phyloP scores from a whole-genome alignment of 2,329 filamentous ascomycete species.

The Stagonosporopsis cucurbitacearum region DNA sequence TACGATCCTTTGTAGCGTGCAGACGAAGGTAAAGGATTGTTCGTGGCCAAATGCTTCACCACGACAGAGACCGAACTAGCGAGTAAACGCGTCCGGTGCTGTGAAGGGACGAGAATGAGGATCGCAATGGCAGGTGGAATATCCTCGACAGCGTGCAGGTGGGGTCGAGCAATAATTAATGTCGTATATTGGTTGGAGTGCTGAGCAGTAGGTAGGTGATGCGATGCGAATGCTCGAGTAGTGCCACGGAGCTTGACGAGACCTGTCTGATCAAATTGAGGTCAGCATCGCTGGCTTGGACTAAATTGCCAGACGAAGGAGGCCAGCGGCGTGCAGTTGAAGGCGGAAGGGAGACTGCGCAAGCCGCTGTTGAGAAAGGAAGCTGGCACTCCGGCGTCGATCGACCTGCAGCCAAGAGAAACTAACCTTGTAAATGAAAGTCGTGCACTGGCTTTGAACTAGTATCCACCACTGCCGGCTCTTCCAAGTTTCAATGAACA shows the following conservation, averaged over 20 bases:
- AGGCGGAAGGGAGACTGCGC: slow-evolving; percentile 12
- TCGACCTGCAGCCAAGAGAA: slow-evolving; percentile 20
- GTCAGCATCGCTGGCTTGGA: slow-evolving; percentile 32
- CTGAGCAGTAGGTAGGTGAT: slow-evolving; percentile 1
- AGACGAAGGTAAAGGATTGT: slow-evolving; percentile 15
- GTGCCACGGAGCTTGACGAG: neutral
- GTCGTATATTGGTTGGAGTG: slow-evolving; percentile 19
- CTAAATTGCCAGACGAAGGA: slow-evolving; percentile 20
- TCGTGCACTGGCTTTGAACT: slow-evolving; percentile 15
- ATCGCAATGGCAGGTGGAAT: neutral
- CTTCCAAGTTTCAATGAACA: slow-evolving; percentile 4
- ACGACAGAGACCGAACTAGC: slow-evolving; percentile 23
- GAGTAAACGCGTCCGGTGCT: slow-evolving; percentile 33
- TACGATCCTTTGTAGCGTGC: slow-evolving; percentile 1
- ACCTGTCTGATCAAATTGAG: slow-evolving; percentile 23
- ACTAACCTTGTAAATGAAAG: slow-evolving; percentile 20
- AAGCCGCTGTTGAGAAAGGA: slow-evolving; percentile 32
- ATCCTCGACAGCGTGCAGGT: slow-evolving; percentile 7
- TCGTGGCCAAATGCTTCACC: slow-evolving; percentile 15
- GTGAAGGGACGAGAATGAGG: slow-evolving; percentile 15
- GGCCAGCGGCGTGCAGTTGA: slow-evolving; percentile 21
- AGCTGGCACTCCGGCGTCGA: slow-evolving; percentile 24
- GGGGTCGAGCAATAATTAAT: slow-evolving; percentile 15
- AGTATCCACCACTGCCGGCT: slow-evolving; percentile 17
- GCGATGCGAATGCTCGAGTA: neutral